Conservation (phyloP, 2,329 filamentous ascomycete genomes). For the Byssothecium circinans region DNA sequence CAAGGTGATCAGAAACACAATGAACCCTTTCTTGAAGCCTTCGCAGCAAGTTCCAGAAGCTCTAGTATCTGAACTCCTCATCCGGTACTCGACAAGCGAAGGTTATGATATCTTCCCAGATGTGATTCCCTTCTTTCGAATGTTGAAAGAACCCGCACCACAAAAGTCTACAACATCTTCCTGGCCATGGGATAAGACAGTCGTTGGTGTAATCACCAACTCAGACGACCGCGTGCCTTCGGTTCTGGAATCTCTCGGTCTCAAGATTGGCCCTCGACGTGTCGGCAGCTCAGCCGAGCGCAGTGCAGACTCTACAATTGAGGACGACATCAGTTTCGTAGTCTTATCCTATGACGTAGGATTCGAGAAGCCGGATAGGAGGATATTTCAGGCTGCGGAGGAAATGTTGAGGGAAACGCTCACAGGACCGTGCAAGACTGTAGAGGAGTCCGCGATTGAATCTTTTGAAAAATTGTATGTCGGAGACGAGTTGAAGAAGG, state of each 20-base stretch:
- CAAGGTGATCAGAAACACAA: conserved; percentile 60
- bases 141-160: conserved; percentile 29
- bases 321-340: conserved; percentile 57
- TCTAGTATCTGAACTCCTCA: conserved; percentile 54
- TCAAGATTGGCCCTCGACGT: conserved; percentile 46
- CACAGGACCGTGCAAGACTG: conserved; percentile 16
- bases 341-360: conserved; percentile 67
- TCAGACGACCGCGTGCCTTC: conserved; percentile 62
- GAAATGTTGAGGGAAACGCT: conserved; percentile 45
- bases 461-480: conserved; percentile 54
- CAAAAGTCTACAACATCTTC: background rate
- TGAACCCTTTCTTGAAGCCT: conserved; percentile 28
- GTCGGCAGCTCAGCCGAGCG: conserved; percentile 13
- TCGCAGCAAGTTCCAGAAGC: conserved; percentile 45
- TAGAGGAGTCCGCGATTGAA: conserved; percentile 4
- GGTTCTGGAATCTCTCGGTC: conserved; percentile 57
- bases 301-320: conserved; percentile 22
- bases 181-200: conserved; percentile 46
- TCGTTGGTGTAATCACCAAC: conserved; percentile 64
- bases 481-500: conserved; percentile 57
- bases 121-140: conserved; percentile 50
- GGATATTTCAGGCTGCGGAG: conserved; percentile 60
- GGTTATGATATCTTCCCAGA: conserved; percentile 57
- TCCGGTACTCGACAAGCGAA: conserved; percentile 56
- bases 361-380: conserved; percentile 58